Conservation (phyloP, 169 alveolate genomes). For the Plasmodium blacklocki region DNA sequence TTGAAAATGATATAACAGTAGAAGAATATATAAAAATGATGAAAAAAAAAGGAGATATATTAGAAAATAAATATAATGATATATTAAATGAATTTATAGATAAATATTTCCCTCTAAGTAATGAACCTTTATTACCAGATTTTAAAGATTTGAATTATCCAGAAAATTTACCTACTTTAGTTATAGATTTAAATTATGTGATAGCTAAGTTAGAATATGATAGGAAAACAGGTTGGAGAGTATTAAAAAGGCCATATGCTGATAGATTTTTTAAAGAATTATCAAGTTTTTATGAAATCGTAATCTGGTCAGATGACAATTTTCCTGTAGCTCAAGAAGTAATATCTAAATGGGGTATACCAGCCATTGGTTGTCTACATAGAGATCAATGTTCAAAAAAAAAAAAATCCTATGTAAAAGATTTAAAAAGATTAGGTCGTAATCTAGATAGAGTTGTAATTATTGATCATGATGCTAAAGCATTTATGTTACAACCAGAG, state of each 20-base stretch:
- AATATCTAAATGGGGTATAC: slow-evolving; percentile 91
- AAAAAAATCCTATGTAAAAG: slow-evolving; percentile 85
- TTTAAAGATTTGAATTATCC: slow-evolving; percentile 90
- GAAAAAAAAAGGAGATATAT: slow-evolving; percentile 27
- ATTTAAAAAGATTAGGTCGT: slow-evolving; percentile 90
- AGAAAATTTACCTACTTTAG: slow-evolving; percentile 92
- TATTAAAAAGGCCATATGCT: slow-evolving; percentile 94
- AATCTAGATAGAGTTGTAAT: slow-evolving; percentile 87
- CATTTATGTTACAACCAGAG: slow-evolving; percentile 87
- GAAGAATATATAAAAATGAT: slow-evolving; percentile 40
- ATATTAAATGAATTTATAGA: slow-evolving; percentile 64
- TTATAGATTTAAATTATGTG: slow-evolving; percentile 90
- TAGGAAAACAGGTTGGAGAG: slow-evolving; percentile 91
- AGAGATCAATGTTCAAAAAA: slow-evolving; percentile 88
- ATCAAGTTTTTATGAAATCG: slow-evolving; percentile 93
- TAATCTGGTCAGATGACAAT: slow-evolving; percentile 94
- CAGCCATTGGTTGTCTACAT: slow-evolving; percentile 91
- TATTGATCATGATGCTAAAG: slow-evolving; percentile 89
- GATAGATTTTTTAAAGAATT: slow-evolving; percentile 91
- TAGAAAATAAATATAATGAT: slow-evolving; percentile 72
- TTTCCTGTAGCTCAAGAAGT: slow-evolving; percentile 92
- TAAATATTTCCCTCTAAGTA: slow-evolving; percentile 78
- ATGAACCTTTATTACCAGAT: slow-evolving; percentile 92
- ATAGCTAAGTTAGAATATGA: slow-evolving; percentile 90
- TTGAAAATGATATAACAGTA: slow-evolving; percentile 44